A percentile compares a stretch with the other conserved stretches of the same genome.
phyloP scores from a whole-genome alignment of 306 rosid species.

The Cucurbita pepo region DNA sequence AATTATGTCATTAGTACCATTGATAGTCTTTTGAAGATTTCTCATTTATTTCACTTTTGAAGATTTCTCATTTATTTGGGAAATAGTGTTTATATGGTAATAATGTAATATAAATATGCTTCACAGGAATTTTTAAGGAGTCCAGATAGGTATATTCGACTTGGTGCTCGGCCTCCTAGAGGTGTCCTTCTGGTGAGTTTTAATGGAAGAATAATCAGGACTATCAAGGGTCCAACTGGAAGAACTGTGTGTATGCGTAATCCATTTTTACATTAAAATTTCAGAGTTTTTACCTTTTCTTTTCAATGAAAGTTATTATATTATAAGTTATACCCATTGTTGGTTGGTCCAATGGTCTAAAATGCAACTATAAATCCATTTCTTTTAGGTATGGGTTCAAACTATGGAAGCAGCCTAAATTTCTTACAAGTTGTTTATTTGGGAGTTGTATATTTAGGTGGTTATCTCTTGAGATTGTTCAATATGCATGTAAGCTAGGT shows the following conservation, averaged over 20 bases:
- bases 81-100: conserved; percentile 9
- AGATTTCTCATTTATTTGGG: neutral
- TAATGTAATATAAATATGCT: conserved; percentile 13
- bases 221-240: neutral
- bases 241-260: neutral
- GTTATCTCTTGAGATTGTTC: neutral
- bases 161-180: conserved; percentile 99
- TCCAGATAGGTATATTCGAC: conserved; percentile 73
- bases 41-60: neutral
- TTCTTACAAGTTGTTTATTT: neutral
- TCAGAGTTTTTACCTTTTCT: neutral
- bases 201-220: conserved; percentile 4
- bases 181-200: conserved; percentile 96
- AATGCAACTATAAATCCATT: neutral
- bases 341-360: neutral
- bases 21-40: neutral
- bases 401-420: neutral
- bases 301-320: neutral
- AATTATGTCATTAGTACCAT: neutral
- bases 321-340: neutral
- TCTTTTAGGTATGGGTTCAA: neutral
- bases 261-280: neutral
- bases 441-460: neutral
- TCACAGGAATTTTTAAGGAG: conserved; percentile 92
- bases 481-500: neutral